Base-by-base conservation (phyloP, 176 grass and related monocot species). In the Bromus sterilis region DNA sequence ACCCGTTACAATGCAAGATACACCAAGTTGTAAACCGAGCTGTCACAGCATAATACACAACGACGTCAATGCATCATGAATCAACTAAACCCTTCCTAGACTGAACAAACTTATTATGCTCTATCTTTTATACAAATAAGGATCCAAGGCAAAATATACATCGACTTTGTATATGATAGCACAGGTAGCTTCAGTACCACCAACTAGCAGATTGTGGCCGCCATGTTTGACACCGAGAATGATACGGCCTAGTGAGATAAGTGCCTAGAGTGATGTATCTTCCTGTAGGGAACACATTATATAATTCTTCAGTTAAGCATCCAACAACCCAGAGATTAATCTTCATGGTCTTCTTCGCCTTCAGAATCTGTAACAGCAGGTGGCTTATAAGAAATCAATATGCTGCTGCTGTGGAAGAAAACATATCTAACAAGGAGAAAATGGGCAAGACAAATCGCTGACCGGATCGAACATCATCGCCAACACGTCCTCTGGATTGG, bases 391-490 rank as follows among this genome's bases (percentile, higher is more conserved):
- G 31, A 82, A 71, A 67, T 20, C 8, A 31, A 56, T 23, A 84
- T 68, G 73, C 18, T 24, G 16, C 56, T 69, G 13, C 56, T 69
- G 13, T 66, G 21, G 18, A 60, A 77, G 32, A 21, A 72, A 9
- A 80, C 18, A 49, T 24, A 73, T 31, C 34, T 67, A 86, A 20
- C 33, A 72, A 30, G 35, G 65, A 36, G 15, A 71, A 21, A 30
- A 76, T 56, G 72, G 49, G 56, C 21, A 21, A 71, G 28, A 74
- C 20, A 76, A 60, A 69, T 44, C 30, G 53, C 87, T 82, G 74
- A 94, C 94, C 94, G 0, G 94, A 97, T 92, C 94, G 83, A 84
- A 94, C 89, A 90, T 97, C 94, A 11, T 94, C 94, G 1, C 87
- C 88, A 63, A 97, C 72, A 42, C 33, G 80, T 24, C 94, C 94